Base-by-base conservation (phyloP, 441 rosid species). In the Bocquillonia castaneifolia region DNA sequence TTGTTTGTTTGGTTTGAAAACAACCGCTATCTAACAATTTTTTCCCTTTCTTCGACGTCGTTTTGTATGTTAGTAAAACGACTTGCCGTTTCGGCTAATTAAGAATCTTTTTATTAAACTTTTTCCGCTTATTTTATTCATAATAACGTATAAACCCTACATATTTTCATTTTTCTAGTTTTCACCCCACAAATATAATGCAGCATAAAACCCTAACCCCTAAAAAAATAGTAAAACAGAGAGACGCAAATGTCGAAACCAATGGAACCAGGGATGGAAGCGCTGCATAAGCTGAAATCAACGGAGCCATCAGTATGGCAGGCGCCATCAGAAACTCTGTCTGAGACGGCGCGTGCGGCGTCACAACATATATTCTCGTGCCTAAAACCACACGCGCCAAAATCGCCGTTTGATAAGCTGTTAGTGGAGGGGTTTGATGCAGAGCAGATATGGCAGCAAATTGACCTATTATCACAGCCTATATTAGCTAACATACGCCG, bases 381-480 rank as follows among this genome's bases (percentile, higher is more conserved):
- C 60, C 72, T 91, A 56, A 86, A 77, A 65, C 82, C 89, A 5
- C 70, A 76, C 70, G 65, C 51, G 55, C 85, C 91, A 10, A 89
- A 86, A 68, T 88, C 86, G 15, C 97, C 93, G 5, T 78, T 93
- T 55, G 95, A 91, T 63, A 67, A 82, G 51, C 85, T 93, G 17
- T 73, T 89, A 53, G 71, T 82, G 10, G 91, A 91, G 15, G 97
- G 96, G 1, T 91, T 85, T 66, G 96, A 93, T 31, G 81, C 88
- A 3, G 97, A 91, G 80, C 99, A 93, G 85, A 88, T 93, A 74
- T 91, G 96, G 96, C 96, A 85, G 84, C 98, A 93, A 65, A 88
- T 89, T 53, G 99, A 93, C 74, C 75, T 91, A 67, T 87, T 80
- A 31, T 82, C 95, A 15, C 91, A 82, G 73, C 90, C 93, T 15